These are phyloP conservation scores for Styphnolobium japonicum DNA, from an alignment of 306 rosid genomes.

Conservation along the genomic window DNA sequence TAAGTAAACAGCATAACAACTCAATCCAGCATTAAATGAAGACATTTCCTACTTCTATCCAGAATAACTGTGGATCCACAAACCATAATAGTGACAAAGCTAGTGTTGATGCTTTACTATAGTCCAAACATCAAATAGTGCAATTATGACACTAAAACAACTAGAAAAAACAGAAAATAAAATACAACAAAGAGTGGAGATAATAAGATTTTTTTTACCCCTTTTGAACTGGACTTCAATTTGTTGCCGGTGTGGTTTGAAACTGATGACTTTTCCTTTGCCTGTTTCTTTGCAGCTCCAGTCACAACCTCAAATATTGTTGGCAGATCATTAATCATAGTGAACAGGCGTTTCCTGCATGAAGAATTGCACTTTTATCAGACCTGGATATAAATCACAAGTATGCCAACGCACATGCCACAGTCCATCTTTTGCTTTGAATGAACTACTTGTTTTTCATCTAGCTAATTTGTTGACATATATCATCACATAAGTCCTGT, in stretches of 20 bases:
- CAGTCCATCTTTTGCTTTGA: neutral
- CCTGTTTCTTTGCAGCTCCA: constrained; percentile 45
- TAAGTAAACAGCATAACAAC: neutral
- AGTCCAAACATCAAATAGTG: neutral
- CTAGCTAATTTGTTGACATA: neutral
- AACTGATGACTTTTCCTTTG: constrained; percentile 58
- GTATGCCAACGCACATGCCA: neutral
- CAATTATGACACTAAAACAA: neutral
- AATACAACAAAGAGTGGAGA: neutral
- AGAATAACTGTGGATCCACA: neutral
- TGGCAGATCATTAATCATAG: constrained; percentile 66
- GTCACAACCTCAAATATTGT: constrained; percentile 63
- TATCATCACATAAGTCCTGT: neutral
- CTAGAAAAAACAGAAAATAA: neutral
- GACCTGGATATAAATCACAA: neutral
- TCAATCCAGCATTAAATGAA: neutral
- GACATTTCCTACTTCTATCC: constrained; percentile 12
- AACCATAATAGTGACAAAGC: neutral
- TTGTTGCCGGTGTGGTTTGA: constrained; percentile 58
- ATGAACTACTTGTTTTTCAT: neutral
- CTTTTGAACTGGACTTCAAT: constrained; percentile 60
- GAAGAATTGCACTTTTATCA: constrained; percentile 1
- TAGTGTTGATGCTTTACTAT: neutral
- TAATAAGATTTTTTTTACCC: constrained; percentile 40
- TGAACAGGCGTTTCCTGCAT: constrained; percentile 59